A percentile compares a stretch with the other conserved stretches of the same genome.
Evolutionary conservation across 2,329 filamentous ascomycete species (phyloP).

Genomic region (Fusarium solani-melongenae): DNA sequence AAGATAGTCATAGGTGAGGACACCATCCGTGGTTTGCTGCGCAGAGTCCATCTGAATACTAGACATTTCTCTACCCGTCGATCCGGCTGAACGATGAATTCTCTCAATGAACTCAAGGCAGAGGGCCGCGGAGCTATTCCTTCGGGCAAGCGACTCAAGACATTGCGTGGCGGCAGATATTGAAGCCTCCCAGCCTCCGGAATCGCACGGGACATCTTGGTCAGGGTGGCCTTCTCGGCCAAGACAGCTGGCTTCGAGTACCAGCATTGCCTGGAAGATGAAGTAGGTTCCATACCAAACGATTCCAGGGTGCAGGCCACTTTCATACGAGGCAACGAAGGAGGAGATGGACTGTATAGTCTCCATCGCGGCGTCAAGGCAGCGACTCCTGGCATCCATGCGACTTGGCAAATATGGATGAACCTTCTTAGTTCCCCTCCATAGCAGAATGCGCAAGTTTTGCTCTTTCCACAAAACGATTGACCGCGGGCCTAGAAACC

Average conservation of each 20-base stretch:
- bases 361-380: slow-evolving; percentile 51
- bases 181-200: not conserved
- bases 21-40: not conserved
- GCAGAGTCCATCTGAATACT: not conserved
- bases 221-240: slow-evolving; percentile 5
- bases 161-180: not conserved
- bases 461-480: slow-evolving; percentile 56
- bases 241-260: slow-evolving; percentile 44
- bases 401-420: slow-evolving; percentile 45
- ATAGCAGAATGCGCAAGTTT: slow-evolving; percentile 57
- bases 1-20: not conserved
- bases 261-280: slow-evolving; percentile 56
- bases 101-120: not conserved
- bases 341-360: slow-evolving; percentile 50
- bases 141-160: not conserved
- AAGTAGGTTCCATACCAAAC: slow-evolving; percentile 59
- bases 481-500: slow-evolving; percentile 50
- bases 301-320: slow-evolving; percentile 46
- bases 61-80: not conserved
- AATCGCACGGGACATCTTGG: not conserved
- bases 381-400: slow-evolving; percentile 46
- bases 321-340: slow-evolving; percentile 47
- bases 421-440: slow-evolving; percentile 49
- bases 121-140: not conserved
- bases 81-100: not conserved